Conservation (phyloP, 441 rosid genomes). For the Bruguiera hainesii region DNA sequence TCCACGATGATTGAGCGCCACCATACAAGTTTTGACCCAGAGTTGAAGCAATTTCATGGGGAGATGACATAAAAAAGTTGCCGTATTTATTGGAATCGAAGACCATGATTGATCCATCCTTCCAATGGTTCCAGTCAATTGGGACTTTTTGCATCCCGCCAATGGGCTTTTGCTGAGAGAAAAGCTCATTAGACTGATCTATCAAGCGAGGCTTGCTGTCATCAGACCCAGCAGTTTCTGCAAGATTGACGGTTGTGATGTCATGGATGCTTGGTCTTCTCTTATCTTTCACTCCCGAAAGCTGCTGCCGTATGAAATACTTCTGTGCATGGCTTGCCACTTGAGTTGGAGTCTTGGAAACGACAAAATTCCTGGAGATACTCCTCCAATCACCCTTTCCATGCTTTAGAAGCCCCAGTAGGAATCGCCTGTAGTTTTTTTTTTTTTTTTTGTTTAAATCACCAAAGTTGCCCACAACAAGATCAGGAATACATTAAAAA, state of each 20-base stretch:
- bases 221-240: constrained; percentile 28
- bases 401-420: constrained; percentile 78
- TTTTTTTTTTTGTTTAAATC: neutral
- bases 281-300: constrained; percentile 87
- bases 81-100: constrained; percentile 24
- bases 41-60: constrained; percentile 30
- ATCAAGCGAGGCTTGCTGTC: constrained; percentile 27
- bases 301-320: constrained; percentile 85
- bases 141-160: constrained; percentile 22
- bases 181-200: constrained; percentile 31
- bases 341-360: constrained; percentile 86
- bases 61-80: constrained; percentile 29
- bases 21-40: constrained; percentile 33
- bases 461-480: constrained; percentile 23
- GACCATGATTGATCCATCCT: constrained; percentile 25
- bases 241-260: constrained; percentile 75
- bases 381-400: constrained; percentile 99
- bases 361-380: constrained; percentile 83
- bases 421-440: constrained; percentile 53
- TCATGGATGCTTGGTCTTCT: constrained; percentile 96
- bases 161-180: constrained; percentile 23
- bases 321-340: constrained; percentile 99
- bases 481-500: neutral
- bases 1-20: constrained; percentile 24
- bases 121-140: constrained; percentile 26